Percentiles rank a stretch among this genome's conserved stretches.
phyloP scores from a whole-genome alignment of 192 early-diverging fungal species.

The Gryganskiella cystojenkinii region DNA sequence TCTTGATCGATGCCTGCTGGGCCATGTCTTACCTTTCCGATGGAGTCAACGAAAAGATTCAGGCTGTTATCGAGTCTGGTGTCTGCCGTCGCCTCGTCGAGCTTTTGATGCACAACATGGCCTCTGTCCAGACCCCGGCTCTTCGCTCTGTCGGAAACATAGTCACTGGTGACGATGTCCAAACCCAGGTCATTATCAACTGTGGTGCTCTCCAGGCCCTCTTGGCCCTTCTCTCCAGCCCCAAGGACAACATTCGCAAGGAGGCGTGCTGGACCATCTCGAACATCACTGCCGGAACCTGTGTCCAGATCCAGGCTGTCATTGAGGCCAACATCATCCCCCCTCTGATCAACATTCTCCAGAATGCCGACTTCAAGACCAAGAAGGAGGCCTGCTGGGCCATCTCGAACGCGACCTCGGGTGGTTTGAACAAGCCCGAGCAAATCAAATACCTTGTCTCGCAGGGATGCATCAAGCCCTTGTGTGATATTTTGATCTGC shows the following conservation, averaged over 20 bases:
- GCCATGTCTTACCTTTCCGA: conserved; percentile 99
- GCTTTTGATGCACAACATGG: conserved; percentile 88
- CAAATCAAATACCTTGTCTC: conserved; percentile 94
- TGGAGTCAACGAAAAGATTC: conserved; percentile 97
- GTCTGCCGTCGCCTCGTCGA: conserved; percentile 95
- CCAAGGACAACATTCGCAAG: conserved; percentile 97
- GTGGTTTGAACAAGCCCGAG: conserved; percentile 88
- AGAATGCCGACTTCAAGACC: conserved; percentile 95
- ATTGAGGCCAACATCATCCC: conserved; percentile 97
- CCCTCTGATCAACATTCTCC: conserved; percentile 87
- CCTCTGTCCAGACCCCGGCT: conserved; percentile 95
- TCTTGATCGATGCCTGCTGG: conserved; percentile 99
- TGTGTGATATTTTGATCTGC: conserved; percentile 91
- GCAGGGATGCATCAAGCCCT: conserved; percentile 94
- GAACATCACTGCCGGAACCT: conserved; percentile 97
- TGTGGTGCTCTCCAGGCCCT: conserved; percentile 87
- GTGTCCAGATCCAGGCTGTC: conserved; percentile 92
- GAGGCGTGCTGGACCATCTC: conserved; percentile 99
- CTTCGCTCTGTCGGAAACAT: conserved; percentile 98
- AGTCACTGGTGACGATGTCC: conserved; percentile 97
- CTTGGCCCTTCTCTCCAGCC: conserved; percentile 82
- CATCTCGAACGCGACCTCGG: conserved; percentile 98
- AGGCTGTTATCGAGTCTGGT: conserved; percentile 95
- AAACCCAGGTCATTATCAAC: conserved; percentile 97
- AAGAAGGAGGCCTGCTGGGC: conserved; percentile 99